Base-by-base conservation (phyloP, 495 filamentous ascomycete genomes). In the Aspergillus ostianus region DNA sequence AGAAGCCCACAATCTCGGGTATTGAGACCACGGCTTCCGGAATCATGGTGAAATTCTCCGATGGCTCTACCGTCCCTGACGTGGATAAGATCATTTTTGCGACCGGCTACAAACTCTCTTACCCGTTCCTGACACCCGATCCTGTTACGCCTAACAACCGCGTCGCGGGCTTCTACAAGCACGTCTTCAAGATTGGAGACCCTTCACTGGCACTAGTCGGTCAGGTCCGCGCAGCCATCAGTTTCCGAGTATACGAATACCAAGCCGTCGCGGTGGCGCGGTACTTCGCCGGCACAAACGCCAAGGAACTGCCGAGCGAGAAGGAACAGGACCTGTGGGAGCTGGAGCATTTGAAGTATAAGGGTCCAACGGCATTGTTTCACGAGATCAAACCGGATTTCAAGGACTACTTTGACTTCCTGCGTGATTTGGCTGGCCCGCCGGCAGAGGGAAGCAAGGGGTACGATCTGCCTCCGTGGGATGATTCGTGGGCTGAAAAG, bases 31-130 rank as follows among this genome's bases (percentile, higher is more conserved):
- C 51, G 0, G 3, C 47, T 0, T 18, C 55, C 0, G 51, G 36
- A 0, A 27, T 70, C 1, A 60, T 19, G 12, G 64, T 67, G 2
- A 62, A 65, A 26, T 76, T 82, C 46, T 64, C 69, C n/a, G 74
- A 83, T 56, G 73, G 73, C 15, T 66, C 55, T 0, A 61, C 59
- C 6, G 54, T 78, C 44, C 55, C 66, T n/a, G 53, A 72, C 4
- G 70, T 82, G 2, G 80, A 82, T 63, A 70, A 79, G 59, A 71
- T 84, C 59, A 76, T 83, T 50, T 81, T 83, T 51, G 80, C 78
- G 5, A 82, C 81, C 0, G 80, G 81, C 2, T 83, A 81, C 63
- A 67, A 58, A 45, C 77, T 78, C 69, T 77, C 78, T 5, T 65
- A 83, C 41, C 80, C 79, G n/a, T 73, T 70, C 53, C 57, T 72